Conservation (phyloP, 1,284 basidiomycete genomes). For the Rhodotorula sp. region DNA sequence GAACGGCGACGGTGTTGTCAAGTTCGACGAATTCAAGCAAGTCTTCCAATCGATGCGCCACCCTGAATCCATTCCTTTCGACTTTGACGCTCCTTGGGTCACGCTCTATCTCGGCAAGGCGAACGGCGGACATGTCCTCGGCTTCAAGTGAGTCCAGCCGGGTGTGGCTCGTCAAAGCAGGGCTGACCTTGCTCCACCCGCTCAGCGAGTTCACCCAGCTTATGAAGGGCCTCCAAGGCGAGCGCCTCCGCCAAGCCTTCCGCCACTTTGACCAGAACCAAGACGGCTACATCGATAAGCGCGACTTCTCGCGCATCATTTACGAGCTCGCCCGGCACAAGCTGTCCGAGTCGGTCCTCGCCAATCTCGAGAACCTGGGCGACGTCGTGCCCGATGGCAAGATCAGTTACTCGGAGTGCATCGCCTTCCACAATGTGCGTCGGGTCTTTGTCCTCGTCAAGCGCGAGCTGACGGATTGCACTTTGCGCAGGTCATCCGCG, state of each 20-base stretch:
- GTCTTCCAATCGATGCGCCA: slow-evolving; percentile 80
- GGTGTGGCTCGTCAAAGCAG: slow-evolving; percentile 8
- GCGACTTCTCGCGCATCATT: slow-evolving; percentile 90
- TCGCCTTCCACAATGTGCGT: slow-evolving; percentile 86
- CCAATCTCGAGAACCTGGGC: slow-evolving; percentile 82
- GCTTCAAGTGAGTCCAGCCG: slow-evolving; percentile 61
- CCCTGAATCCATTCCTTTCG: slow-evolving; percentile 80
- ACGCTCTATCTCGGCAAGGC: slow-evolving; percentile 89
- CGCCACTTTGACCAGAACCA: slow-evolving; percentile 80
- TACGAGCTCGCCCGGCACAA: slow-evolving; percentile 94
- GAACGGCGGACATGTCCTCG: slow-evolving; percentile 82
- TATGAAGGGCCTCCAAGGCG: slow-evolving; percentile 95
- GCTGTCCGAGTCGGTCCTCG: slow-evolving; percentile 83
- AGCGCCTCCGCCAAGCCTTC: slow-evolving; percentile 89
- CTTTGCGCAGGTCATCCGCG: slow-evolving; percentile 52
- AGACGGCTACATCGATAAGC: slow-evolving; percentile 85
- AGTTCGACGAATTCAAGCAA: slow-evolving; percentile 87
- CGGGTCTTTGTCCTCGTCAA: slow-evolving; percentile 36
- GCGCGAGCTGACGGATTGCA: background rate
- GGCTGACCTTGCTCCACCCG: background rate
- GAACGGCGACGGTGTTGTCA: slow-evolving; percentile 81
- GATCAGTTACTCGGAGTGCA: slow-evolving; percentile 91
- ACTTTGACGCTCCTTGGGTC: slow-evolving; percentile 94
- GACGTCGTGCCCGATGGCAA: slow-evolving; percentile 79
- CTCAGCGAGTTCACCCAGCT: slow-evolving; percentile 90